Evolutionary conservation across 371 early-diverging fungal genomes (phyloP).

Genomic region (Actinomortierella wolfii): DNA sequence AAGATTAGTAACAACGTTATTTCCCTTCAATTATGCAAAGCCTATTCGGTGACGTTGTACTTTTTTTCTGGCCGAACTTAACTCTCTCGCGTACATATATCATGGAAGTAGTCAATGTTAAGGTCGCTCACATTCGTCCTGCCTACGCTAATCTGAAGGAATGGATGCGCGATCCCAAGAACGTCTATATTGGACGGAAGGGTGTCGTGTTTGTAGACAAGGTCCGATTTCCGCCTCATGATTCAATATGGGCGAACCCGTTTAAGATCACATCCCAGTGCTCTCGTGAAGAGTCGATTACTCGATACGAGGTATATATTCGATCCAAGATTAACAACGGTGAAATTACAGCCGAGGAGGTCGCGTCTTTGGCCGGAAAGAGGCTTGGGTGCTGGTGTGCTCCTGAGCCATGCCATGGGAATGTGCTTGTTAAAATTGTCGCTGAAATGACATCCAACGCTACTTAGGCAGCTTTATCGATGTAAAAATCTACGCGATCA

Average conservation of each 20-base stretch:
- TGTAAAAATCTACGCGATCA: no score
- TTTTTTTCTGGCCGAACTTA: no score
- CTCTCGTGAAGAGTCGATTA: background rate
- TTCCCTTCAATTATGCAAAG: no score
- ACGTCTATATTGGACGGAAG: slow-evolving; percentile 9
- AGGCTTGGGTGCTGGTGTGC: slow-evolving; percentile 15
- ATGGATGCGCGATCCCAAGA: slow-evolving; percentile 10
- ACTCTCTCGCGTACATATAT: no score
- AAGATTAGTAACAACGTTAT: no score
- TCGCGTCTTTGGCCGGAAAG: slow-evolving; percentile 1
- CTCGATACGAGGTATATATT: slow-evolving; percentile 3
- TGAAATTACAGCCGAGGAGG: background rate
- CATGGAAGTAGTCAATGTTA: no score
- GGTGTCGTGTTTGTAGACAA: slow-evolving; percentile 10
- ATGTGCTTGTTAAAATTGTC: slow-evolving; percentile 3
- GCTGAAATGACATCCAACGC: no score
- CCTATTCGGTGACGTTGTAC: no score
- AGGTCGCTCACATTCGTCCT: no score
- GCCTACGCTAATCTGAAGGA: slow-evolving; percentile 6
- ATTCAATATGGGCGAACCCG: slow-evolving; percentile 8
- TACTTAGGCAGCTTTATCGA: no score
- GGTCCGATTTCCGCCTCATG: background rate
- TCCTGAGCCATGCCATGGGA: slow-evolving; percentile 6
- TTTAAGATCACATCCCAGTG: background rate
- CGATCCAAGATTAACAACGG: background rate